Evolutionary conservation across 2,329 filamentous ascomycete species (phyloP), one percentile per base, ranked within the genome.

Genomic region (Pleurostoma richardsiae): DNA sequence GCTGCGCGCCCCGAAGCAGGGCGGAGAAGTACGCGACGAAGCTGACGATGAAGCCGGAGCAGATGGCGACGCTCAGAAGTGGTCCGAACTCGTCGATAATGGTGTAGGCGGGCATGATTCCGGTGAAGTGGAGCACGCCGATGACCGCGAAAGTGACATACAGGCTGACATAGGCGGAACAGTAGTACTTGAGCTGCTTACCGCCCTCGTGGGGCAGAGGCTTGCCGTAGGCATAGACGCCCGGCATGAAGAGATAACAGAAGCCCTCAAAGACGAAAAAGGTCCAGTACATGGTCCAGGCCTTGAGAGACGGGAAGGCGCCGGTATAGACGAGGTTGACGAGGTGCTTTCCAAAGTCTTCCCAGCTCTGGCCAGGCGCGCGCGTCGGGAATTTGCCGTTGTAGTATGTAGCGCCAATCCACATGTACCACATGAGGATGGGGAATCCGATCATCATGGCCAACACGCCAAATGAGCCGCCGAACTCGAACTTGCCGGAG

Each of bases 371-470:
- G 39, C 79, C 86, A 40, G 79, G 64, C 3, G 71, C 70, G 2
- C 82, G 87, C 40, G 72, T 70, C 11, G 94, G 94, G 44, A 95
- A 75, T 53, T 87, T 83, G 56, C 92, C 92, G 62, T 90, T 74
- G 70, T 96, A 99, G 71, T 92, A 96, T 43, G 85, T 91, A 31
- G 92, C 88, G 43, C 94, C 94, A 66, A 95, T 85, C 91, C 91
- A 97, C 91, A 99, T 96, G 72, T 96, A 97, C 79, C 89, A 96
- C 92, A 97, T 97, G 58, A 99, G 79, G 36, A 85, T 52, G n/a
- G 94, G 94, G 69, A 97, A 99, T 41, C 86, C 82, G 52, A 90
- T 77, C 90, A 97, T 97, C 81, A 96, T 90, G 55, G 80, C 73
- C 11, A 79, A 69, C 39, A 91, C 86, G 46, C 94, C 92, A n/a